Percentiles rank a stretch among this genome's conserved stretches.
Evolutionary conservation across 176 grass and related monocot genomes (phyloP).

Genomic region (Pontederia crassipes): DNA sequence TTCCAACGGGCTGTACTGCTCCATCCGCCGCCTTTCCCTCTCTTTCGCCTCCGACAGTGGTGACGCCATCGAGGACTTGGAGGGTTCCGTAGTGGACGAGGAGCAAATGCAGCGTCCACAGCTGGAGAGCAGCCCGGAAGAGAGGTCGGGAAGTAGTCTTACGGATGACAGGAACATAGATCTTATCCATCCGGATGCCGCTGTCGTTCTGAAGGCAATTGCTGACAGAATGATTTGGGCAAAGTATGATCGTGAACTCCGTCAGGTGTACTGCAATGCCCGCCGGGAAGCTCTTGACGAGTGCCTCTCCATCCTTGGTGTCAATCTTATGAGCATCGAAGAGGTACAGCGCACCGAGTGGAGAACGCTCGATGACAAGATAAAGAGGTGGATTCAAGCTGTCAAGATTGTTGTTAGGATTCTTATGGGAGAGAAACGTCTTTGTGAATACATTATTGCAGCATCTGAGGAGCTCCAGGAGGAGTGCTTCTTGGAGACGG

Average conservation of each 20-base stretch:
- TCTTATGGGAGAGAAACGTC: conserved; percentile 53
- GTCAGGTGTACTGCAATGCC: conserved; percentile 62
- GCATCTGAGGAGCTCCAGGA: conserved; percentile 49
- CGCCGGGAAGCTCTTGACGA: conserved; percentile 71
- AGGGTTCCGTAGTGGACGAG: conserved; percentile 50
- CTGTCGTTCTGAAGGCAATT: conserved; percentile 39
- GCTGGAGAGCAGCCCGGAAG: conserved; percentile 8
- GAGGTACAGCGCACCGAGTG: conserved; percentile 87
- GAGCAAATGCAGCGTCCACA: conserved; percentile 10
- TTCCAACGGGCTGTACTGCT: conserved; percentile 62
- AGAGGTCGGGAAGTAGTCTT: conserved; percentile 24
- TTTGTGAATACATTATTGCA: conserved; percentile 61
- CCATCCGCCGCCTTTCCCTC: conserved; percentile 79
- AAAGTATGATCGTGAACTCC: conserved; percentile 56
- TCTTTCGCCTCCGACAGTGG: conserved; percentile 32
- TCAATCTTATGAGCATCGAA: conserved; percentile 82
- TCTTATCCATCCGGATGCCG: conserved; percentile 52
- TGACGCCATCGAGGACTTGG: conserved; percentile 61
- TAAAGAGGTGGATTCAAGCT: conserved; percentile 91
- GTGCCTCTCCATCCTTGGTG: conserved; percentile 58
- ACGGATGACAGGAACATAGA: conserved; percentile 61
- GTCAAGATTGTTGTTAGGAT: conserved; percentile 56
- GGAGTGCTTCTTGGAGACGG: conserved; percentile 75
- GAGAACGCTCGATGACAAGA: conserved; percentile 75
- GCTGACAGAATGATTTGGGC: conserved; percentile 64